Conservation (phyloP, 805 yeast genomes). For the Wickerhamiella qilinensis region DNA sequence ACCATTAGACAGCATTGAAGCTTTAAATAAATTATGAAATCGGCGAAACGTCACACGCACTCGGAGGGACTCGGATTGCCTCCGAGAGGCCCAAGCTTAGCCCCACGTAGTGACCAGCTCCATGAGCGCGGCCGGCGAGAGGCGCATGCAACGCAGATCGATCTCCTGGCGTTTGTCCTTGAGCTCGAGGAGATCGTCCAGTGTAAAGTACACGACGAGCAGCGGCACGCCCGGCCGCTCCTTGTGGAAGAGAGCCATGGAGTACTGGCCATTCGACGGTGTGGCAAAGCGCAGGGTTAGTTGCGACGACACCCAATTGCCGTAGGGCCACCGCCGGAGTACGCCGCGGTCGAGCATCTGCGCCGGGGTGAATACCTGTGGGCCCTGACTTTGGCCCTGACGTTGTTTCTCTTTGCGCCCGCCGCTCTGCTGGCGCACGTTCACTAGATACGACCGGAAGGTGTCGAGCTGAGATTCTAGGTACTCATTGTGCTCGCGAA, state of each 20-base stretch:
- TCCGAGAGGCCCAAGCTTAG: too few relatives aligned
- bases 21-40: too few relatives aligned
- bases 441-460: conserved; percentile 22
- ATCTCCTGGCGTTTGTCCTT: conserved; percentile 3
- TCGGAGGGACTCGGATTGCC: too few relatives aligned
- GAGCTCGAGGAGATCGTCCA: conserved; percentile 22
- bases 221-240: conserved; percentile 19
- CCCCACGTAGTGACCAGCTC: conserved; percentile 1
- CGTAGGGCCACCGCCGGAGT: conserved; percentile 15
- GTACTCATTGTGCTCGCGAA: conserved; percentile 23
- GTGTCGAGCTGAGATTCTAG: conserved; percentile 22
- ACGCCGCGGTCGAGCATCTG: conserved; percentile 16
- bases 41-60: too few relatives aligned
- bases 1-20: too few relatives aligned
- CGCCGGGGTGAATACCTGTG: conserved; percentile 15
- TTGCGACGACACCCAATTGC: conserved; percentile 11
- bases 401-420: conserved; percentile 9
- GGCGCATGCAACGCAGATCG: conserved; percentile 6
- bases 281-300: conserved; percentile 17
- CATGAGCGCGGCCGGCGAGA: conserved; percentile 5
- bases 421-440: conserved; percentile 20
- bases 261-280: conserved; percentile 20
- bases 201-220: conserved; percentile 18
- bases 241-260: conserved; percentile 18
- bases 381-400: conserved; percentile 6